A percentile compares a stretch with the other conserved stretches of the same genome.
phyloP scores from a whole-genome alignment of 257 asterid species.

The Primulina huaijiensis region DNA sequence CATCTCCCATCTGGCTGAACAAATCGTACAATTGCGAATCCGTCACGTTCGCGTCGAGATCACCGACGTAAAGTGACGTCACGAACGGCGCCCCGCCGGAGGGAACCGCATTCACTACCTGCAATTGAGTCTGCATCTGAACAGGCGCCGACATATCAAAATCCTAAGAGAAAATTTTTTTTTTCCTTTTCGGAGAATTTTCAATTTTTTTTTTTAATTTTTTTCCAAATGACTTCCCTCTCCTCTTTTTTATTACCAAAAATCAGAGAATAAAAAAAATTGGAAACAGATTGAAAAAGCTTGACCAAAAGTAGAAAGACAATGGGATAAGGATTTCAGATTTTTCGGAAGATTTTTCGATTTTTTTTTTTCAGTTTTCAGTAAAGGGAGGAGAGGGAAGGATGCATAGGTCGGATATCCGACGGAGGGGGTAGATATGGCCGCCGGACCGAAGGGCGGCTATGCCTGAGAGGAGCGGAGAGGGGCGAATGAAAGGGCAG shows the following conservation, averaged over 20 bases:
- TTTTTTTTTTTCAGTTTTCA: constrained; percentile 28
- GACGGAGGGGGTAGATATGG: constrained; percentile 21
- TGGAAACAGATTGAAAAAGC: constrained; percentile 15
- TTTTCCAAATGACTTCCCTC: constrained; percentile 63
- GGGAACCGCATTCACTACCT: constrained; percentile 41
- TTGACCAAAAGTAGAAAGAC: constrained; percentile 28
- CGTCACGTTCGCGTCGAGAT: constrained; percentile 69
- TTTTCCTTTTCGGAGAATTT: constrained; percentile 33
- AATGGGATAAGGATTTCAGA: constrained; percentile 27
- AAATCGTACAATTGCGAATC: constrained; percentile 86
- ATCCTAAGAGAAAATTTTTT: not conserved
- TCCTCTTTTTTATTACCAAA: constrained; percentile 67
- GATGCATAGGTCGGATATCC: constrained; percentile 42
- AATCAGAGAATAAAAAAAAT: constrained; percentile 19
- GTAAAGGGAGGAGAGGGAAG: constrained; percentile 62
- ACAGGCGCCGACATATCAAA: constrained; percentile 71
- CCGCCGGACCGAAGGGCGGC: not conserved
- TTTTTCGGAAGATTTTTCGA: constrained; percentile 34
- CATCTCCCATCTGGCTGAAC: constrained; percentile 82
- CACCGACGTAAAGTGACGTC: constrained; percentile 89
- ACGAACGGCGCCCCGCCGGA: constrained; percentile 52
- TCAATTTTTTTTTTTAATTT: constrained; percentile 35
- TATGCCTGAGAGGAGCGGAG: not conserved
- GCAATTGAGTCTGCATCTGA: constrained; percentile 68
- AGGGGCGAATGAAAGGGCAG: not conserved